Evolutionary conservation across 177 flowering plant species (phyloP), one percentile per base, ranked within the genome.

Genomic region (Telopea speciosissima): DNA sequence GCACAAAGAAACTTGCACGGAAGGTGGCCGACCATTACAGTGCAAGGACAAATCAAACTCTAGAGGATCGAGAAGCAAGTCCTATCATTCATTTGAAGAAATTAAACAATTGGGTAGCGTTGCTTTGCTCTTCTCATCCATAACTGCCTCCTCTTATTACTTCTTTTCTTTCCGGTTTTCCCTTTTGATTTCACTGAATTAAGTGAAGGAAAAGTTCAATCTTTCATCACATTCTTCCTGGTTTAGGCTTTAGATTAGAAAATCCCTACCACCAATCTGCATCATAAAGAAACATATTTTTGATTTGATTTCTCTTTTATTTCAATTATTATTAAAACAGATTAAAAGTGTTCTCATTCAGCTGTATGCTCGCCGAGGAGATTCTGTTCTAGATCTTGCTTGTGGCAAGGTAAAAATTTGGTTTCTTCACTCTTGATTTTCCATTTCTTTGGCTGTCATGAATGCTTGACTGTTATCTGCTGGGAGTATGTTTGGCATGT

Each of bases 11-110:
- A 68, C 79, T 81, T 73, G 94, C 96, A 8, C 83, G 86, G 63
- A 89, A 82, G 80, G 98, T 96, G 61, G 99, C 96, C 24, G 97
- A 96, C 16, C 97, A 96, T 79, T 96, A 96, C 78, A 96, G 99
- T 80, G 89, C 92, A 3, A 85, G 97, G 77, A 83, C 95, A 10
- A 96, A 96, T 76, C 98, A 93, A 73, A 96, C 97, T 19, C 73
- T 93, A 66, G 96, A 96, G 83, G 95, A 96, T 75, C 83, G 99
- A 70, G 99, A 96, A 85, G 91, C 95, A 1, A 96, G 99, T 78
- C 95, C 95, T 6, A 96, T 96, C 31, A 96, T 96, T 65, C 99
- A 96, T 81, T 79, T 96, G 71, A 96, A 96, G 86, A 96, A 91
- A 81, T 90, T 96, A 59, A 93, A 93, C 78, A 96, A 93, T 65